A percentile compares a stretch with the other conserved stretches of the same genome.
phyloP scores from a whole-genome alignment of 805 yeast genomes.

The Wickerhamomyces ciferrii region DNA sequence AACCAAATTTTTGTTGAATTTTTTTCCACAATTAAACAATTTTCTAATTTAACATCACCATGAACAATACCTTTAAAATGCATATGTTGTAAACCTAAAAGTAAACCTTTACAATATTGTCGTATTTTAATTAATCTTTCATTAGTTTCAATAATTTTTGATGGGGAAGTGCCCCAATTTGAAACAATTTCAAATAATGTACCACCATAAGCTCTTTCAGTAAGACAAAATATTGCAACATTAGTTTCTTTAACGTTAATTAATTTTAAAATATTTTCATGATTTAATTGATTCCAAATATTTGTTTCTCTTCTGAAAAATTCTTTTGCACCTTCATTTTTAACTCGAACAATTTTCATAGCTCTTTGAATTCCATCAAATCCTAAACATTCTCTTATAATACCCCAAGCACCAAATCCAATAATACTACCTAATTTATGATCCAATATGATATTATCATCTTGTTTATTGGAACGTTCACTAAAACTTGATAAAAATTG shows the following conservation, averaged over 20 bases:
- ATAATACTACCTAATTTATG: constrained; percentile 66
- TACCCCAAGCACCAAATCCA: constrained; percentile 91
- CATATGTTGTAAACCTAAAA: constrained; percentile 52
- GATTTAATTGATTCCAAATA: constrained; percentile 69
- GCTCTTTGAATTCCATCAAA: constrained; percentile 37
- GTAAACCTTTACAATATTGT: constrained; percentile 47
- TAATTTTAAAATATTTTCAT: constrained; percentile 61
- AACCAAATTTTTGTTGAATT: constrained; percentile 48
- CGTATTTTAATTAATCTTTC: constrained; percentile 29
- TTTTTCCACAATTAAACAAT: constrained; percentile 40
- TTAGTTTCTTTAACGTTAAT: constrained; percentile 56
- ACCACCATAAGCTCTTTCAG: constrained; percentile 66
- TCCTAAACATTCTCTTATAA: constrained; percentile 61
- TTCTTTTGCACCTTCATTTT: constrained; percentile 43
- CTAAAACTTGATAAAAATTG: constrained; percentile 22
- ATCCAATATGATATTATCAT: constrained; percentile 62
- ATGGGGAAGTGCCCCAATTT: constrained; percentile 52
- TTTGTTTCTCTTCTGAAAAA: constrained; percentile 67
- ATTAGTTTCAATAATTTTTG: constrained; percentile 23
- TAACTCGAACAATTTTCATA: constrained; percentile 56
- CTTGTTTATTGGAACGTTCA: constrained; percentile 25
- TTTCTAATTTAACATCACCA: constrained; percentile 72
- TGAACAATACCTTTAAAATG: constrained; percentile 71
- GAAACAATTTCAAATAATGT: constrained; percentile 72
- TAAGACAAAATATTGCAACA: constrained; percentile 65